Conservation (phyloP, 768 basidiomycete genomes). For the Macrolepiota dolichaula region DNA sequence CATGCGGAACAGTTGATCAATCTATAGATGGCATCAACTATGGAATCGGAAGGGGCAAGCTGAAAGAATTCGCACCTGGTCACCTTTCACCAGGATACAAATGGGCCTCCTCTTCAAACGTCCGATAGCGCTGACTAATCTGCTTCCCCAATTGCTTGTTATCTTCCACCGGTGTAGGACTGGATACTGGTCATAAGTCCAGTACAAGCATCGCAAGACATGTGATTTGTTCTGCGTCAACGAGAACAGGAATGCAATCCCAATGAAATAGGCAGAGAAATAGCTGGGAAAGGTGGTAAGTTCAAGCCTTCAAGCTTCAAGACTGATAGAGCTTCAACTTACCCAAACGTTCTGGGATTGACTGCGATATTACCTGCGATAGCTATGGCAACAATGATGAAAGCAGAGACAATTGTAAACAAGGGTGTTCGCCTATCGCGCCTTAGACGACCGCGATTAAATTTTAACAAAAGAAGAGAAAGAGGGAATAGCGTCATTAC, state of each 20-base stretch:
- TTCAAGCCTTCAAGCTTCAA: not conserved
- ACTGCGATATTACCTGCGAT: constrained; percentile 61
- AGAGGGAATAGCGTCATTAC: constrained; percentile 65
- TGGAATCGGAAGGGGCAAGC: not conserved
- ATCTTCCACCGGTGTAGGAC: constrained; percentile 35
- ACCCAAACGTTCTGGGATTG: constrained; percentile 55
- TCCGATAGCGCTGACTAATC: constrained; percentile 42
- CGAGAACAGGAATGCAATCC: constrained; percentile 43
- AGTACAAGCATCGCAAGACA: constrained; percentile 52
- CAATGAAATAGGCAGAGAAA: constrained; percentile 59
- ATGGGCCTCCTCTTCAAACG: constrained; percentile 49
- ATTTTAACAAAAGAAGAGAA: constrained; percentile 56
- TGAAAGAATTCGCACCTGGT: constrained; percentile 46
- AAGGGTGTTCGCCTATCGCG: constrained; percentile 39
- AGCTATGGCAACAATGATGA: constrained; percentile 38
- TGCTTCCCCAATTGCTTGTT: constrained; percentile 39
- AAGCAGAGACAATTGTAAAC: constrained; percentile 34
- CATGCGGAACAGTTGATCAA: constrained; percentile 62
- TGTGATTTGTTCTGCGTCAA: constrained; percentile 52
- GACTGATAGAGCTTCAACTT: constrained; percentile 16
- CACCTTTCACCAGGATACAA: constrained; percentile 58
- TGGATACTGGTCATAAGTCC: constrained; percentile 62
- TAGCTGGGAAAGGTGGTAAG: constrained; percentile 38
- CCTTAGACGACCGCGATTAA: constrained; percentile 59
- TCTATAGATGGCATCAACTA: constrained; percentile 33